Conservation (phyloP, 2,329 filamentous ascomycete genomes). For the Aspergillus pseudoterreus region DNA sequence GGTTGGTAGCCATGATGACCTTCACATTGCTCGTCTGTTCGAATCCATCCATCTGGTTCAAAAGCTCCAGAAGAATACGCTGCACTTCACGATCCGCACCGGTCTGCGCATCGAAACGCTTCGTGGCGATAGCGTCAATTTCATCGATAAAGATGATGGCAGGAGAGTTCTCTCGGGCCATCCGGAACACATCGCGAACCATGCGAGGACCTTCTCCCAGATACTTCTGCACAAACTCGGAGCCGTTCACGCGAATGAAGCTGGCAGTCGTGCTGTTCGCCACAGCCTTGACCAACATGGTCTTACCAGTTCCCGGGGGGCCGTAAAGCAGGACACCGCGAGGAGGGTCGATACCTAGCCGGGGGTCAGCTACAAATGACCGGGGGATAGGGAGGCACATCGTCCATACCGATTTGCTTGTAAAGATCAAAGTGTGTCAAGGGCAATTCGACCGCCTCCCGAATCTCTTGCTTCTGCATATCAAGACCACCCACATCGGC, state of each 20-base stretch:
- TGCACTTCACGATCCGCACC: conserved; percentile 97
- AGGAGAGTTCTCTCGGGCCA: conserved; percentile 97
- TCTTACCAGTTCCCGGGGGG: conserved; percentile 93
- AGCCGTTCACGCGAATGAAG: conserved; percentile 97
- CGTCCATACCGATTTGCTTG: conserved; percentile 77
- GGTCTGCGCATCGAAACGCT: conserved; percentile 98
- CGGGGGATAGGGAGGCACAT: neutral
- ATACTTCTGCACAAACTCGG: conserved; percentile 98
- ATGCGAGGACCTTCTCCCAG: conserved; percentile 95
- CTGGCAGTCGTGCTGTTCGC: conserved; percentile 97
- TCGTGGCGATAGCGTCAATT: conserved; percentile 97
- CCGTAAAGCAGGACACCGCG: conserved; percentile 95
- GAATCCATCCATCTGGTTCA: conserved; percentile 99
- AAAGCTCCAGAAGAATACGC: conserved; percentile 91
- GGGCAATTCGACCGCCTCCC: conserved; percentile 94
- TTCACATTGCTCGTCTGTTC: conserved; percentile 99
- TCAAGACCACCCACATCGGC: conserved; percentile 96
- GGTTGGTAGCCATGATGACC: conserved; percentile 99
- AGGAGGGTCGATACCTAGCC: conserved; percentile 77
- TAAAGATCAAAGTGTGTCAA: conserved; percentile 98
- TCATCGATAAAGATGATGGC: conserved; percentile 99
- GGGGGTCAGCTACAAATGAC: conserved; percentile 17
- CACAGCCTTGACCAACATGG: conserved; percentile 96
- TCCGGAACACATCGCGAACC: conserved; percentile 98
- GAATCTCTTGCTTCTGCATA: conserved; percentile 99